Conservation (phyloP, 176 grass and related monocot genomes). For the Oryza glumipatula region DNA sequence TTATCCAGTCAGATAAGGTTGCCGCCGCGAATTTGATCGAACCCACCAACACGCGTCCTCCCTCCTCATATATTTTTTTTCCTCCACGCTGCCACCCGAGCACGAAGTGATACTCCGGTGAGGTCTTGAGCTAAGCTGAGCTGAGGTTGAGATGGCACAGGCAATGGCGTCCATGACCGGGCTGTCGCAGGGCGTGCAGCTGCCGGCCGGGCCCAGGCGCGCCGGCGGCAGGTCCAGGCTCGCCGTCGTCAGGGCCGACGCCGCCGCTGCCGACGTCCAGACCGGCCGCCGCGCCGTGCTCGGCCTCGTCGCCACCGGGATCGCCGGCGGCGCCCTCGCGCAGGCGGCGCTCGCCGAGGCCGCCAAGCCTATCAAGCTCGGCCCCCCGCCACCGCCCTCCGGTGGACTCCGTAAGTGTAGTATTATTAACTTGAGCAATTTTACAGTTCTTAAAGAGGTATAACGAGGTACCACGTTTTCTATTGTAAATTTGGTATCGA, state of each 20-base stretch:
- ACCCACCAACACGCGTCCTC: constrained; percentile 29
- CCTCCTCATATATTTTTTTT: constrained; percentile 49
- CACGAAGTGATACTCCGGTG: too few species aligned
- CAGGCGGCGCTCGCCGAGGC: constrained; percentile 55
- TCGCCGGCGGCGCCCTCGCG: constrained; percentile 56
- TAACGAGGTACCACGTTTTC: too few species aligned
- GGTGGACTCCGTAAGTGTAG: constrained; percentile 69
- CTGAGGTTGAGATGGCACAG: constrained; percentile 62
- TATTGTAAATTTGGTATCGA: too few species aligned
- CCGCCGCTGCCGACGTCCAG: constrained; percentile 48
- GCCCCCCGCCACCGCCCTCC: constrained; percentile 57
- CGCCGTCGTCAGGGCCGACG: constrained; percentile 43
- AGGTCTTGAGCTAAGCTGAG: too few species aligned
- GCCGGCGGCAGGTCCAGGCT: constrained; percentile 43
- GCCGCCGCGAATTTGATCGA: too few species aligned
- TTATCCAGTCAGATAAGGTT: constrained; percentile 83
- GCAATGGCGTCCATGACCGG: constrained; percentile 98
- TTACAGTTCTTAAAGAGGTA: too few species aligned
- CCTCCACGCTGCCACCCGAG: too few species aligned
- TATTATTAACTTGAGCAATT: too few species aligned
- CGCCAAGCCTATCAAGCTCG: constrained; percentile 54
- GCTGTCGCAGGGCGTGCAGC: constrained; percentile 60
- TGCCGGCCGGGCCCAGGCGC: constrained; percentile 37
- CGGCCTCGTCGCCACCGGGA: constrained; percentile 67
- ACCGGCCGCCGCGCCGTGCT: constrained; percentile 68